phyloP scores from a whole-genome alignment of 78 protist genomes.

The Dictyostelium discoideum region DNA sequence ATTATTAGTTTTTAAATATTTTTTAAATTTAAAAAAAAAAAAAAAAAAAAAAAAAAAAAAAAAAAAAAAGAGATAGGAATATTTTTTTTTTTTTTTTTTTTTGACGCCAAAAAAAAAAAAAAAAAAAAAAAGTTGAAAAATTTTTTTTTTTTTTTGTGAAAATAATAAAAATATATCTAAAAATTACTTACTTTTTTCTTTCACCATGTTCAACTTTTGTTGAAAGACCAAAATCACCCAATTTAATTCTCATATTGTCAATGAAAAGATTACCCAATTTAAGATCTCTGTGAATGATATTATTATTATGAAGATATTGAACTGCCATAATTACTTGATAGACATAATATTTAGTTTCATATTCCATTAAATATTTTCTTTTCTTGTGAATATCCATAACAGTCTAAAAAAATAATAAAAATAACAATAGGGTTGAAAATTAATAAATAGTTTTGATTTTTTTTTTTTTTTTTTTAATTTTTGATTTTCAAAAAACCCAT shows the following conservation, averaged over 20 bases:
- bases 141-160: not conserved
- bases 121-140: not conserved
- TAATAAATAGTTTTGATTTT: not conserved
- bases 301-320: conserved; percentile 56
- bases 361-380: conserved; percentile 51
- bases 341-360: conserved; percentile 53
- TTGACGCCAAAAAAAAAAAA: not conserved
- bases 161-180: no score
- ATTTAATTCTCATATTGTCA: conserved; percentile 87
- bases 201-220: conserved; percentile 90
- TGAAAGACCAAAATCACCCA: conserved; percentile 99
- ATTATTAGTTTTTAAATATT: not conserved
- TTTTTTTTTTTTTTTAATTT: not conserved
- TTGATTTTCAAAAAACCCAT: not conserved
- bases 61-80: not conserved
- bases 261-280: conserved; percentile 96
- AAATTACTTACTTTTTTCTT: conserved; percentile 85
- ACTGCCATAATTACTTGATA: conserved; percentile 84
- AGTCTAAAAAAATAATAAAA: conserved; percentile 6
- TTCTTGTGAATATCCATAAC: conserved; percentile 77
- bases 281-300: conserved; percentile 81
- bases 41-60: not conserved
- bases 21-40: not conserved
- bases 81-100: not conserved
- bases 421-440: not conserved